Evolutionary conservation across 441 rosid species (phyloP).

Genomic region (Populus hybrid): DNA sequence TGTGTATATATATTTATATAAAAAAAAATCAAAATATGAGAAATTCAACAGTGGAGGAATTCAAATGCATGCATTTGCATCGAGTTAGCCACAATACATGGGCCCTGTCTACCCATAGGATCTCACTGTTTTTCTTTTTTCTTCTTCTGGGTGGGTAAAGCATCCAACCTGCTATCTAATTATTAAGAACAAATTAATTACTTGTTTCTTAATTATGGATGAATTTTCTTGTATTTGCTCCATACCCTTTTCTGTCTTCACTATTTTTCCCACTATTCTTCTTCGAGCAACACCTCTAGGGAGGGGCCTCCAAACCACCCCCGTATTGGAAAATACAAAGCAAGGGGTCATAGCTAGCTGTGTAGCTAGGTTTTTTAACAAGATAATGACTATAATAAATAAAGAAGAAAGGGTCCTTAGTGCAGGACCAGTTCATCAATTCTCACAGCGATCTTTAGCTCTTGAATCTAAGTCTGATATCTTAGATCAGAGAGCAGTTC

Average conservation of each 20-base stretch:
- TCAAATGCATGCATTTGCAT: constrained; percentile 13
- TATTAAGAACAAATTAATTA: not conserved
- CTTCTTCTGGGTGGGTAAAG: not conserved
- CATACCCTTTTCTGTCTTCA: not conserved
- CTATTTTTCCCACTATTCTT: not conserved
- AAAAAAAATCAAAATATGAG: not conserved
- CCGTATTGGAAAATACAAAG: not conserved
- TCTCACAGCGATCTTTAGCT: not conserved
- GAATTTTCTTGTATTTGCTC: not conserved
- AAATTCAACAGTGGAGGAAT: not conserved
- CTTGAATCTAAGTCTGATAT: not conserved
- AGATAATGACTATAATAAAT: not conserved
- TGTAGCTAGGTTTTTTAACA: not conserved
- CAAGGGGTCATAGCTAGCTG: not conserved
- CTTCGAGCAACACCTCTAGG: not conserved
- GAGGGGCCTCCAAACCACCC: not conserved
- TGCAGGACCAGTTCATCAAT: not conserved
- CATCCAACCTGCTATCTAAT: not conserved
- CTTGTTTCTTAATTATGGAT: not conserved
- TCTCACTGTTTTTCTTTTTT: constrained; percentile 6
- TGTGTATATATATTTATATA: not conserved
- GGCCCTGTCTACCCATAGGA: constrained; percentile 1
- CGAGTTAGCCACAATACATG: not conserved
- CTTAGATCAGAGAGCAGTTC: not conserved
- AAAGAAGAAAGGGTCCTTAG: not conserved